Evolutionary conservation across 2,329 filamentous ascomycete genomes (phyloP).

Genomic region (Pseudogymnoascus sp.): DNA sequence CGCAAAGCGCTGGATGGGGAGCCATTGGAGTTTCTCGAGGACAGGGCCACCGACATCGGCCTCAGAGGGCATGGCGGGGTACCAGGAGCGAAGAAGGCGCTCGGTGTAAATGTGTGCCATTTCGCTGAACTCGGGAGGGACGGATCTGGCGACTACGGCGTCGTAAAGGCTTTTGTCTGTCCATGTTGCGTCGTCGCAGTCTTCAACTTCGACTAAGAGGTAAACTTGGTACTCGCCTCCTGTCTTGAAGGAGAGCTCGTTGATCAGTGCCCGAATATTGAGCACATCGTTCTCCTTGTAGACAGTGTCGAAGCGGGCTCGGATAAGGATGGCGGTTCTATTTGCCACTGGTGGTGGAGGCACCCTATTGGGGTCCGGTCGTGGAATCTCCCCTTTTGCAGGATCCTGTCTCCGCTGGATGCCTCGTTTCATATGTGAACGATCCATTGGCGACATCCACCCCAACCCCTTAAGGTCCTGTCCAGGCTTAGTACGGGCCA

Average conservation of each 20-base stretch:
- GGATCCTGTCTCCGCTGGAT: conserved; percentile 7
- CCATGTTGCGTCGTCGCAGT: conserved; percentile 48
- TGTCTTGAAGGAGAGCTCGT: conserved; percentile 64
- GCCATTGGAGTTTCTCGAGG: conserved; percentile 33
- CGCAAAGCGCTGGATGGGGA: conserved; percentile 66
- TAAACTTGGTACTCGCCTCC: conserved; percentile 77
- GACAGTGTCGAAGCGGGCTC: conserved; percentile 64
- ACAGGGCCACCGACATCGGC: conserved; percentile 31
- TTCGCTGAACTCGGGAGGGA: conserved; percentile 61
- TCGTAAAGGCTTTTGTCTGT: conserved; percentile 51
- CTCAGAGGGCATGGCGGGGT: conserved; percentile 54
- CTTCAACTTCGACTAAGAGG: conserved; percentile 70
- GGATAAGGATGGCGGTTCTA: conserved; percentile 64
- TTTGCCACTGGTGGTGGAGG: neutral
- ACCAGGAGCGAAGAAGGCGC: conserved; percentile 64
- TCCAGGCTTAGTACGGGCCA: neutral
- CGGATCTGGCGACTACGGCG: conserved; percentile 48
- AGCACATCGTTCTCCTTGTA: conserved; percentile 76
- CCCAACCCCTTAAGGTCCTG: neutral
- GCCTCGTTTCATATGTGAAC: neutral
- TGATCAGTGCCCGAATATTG: conserved; percentile 69
- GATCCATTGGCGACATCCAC: conserved; percentile 27
- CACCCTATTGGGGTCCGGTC: conserved; percentile 8
- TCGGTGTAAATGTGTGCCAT: conserved; percentile 71
- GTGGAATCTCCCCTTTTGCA: neutral